Evolutionary conservation across 345 rosid species (phyloP).

Genomic region (Pseudoturritis turrita): DNA sequence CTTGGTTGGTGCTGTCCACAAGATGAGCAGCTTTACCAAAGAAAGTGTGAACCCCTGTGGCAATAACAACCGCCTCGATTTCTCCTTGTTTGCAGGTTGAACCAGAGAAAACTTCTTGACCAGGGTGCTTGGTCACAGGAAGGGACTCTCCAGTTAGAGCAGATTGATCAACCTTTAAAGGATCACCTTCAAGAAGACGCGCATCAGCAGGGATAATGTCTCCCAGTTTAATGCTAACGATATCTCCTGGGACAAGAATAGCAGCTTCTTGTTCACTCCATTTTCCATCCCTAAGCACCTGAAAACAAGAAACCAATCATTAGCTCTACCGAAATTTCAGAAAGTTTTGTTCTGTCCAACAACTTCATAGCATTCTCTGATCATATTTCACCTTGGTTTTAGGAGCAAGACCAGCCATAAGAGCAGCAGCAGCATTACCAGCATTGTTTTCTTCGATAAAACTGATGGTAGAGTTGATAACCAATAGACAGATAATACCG

Average conservation of each 20-base stretch:
- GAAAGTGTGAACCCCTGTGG: conserved; percentile 89
- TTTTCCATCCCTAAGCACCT: conserved; percentile 79
- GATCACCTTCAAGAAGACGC: conserved; percentile 91
- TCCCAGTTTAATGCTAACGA: conserved; percentile 80
- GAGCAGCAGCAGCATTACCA: conserved; percentile 89
- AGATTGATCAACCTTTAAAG: conserved; percentile 83
- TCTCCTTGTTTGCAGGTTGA: conserved; percentile 94
- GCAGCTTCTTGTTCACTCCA: conserved; percentile 82
- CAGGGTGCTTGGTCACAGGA: conserved; percentile 81
- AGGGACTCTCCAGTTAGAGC: conserved; percentile 90
- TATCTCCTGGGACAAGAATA: conserved; percentile 82
- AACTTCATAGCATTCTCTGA: background rate
- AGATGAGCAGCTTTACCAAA: conserved; percentile 94
- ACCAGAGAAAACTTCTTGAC: conserved; percentile 82
- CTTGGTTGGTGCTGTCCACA: conserved; percentile 83
- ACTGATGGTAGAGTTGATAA: conserved; percentile 89
- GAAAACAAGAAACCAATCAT: background rate
- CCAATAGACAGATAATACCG: conserved; percentile 69
- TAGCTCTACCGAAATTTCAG: background rate
- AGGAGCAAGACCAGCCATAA: conserved; percentile 98
- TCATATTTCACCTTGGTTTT: conserved; percentile 57
- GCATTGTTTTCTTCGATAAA: conserved; percentile 93
- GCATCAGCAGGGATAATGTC: conserved; percentile 94
- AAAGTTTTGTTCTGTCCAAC: background rate
- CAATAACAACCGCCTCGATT: conserved; percentile 88